Base-by-base conservation (phyloP, 495 filamentous ascomycete genomes). In the Pseudomonodictys pantanalensis region DNA sequence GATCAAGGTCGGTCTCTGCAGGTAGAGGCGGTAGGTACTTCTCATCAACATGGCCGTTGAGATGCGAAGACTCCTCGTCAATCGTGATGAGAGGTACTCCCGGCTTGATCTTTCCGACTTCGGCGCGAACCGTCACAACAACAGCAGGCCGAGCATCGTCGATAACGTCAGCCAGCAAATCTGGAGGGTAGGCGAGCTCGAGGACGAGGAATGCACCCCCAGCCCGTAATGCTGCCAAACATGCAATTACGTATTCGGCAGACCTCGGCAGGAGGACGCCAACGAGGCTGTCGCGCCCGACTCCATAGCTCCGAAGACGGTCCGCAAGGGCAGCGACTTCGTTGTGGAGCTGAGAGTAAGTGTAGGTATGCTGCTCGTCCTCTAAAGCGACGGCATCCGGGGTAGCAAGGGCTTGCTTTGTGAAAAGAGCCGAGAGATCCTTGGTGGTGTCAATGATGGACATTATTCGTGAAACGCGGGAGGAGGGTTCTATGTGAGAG, bases 131-230 rank as follows among this genome's bases (percentile, higher is more conserved):
- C 5, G 84, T 88, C 68, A 88, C 74, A 0, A 87, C 74, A 20
- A 86, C 83, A 18, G 72, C 75, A 3, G 85, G 85, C 15, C 74
- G 77, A 4, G 83, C 83, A 74, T 88, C 85, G 22, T 84, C 79
- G 30, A 88, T 73, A 29, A 87, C 85, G 70, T 87, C 85, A 23
- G 81, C 78, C 54, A 88, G 68, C 32, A 88, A 73, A 26, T 78
- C 80, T 0, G 83, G 77, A 0, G 85, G 84, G 64, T 88, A 88
- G 25, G 84, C 85, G 20, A 87, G 76, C 66, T 88, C 85, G 0
- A 87, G 78, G 9, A 87, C 83, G 0, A 88, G 76, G 59, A 87
- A 88, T n/a, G 84, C 84, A 25, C 84, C 85, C 20, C 84, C 84
- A 1, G 85, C 84, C 26, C 83, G 81, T 39, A 87, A 78, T 5